Conservation (phyloP, 345 rosid species). For the Gynandropsis gynandra region DNA sequence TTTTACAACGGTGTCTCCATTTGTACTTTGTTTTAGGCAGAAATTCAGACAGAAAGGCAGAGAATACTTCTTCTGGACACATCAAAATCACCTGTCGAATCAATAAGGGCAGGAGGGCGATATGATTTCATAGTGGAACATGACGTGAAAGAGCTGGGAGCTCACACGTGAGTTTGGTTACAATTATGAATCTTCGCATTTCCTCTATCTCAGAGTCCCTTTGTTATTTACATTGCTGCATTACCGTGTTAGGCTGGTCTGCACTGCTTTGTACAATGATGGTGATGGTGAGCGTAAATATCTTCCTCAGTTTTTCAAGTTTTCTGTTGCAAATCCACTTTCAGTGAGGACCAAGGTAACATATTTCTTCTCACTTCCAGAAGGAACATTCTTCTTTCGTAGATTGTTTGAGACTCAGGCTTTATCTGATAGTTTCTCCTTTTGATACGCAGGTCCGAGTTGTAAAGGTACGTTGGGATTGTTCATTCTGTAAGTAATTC, state of each 20-base stretch:
- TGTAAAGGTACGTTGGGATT: slow-evolving; percentile 55
- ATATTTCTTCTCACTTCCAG: neutral
- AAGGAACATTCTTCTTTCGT: neutral
- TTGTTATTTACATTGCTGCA: neutral
- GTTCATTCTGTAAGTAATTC: slow-evolving; percentile 4
- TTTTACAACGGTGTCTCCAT: slow-evolving; percentile 1
- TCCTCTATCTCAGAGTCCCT: neutral
- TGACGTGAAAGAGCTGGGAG: slow-evolving; percentile 97
- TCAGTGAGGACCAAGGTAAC: slow-evolving; percentile 88
- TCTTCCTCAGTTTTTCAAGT: slow-evolving; percentile 96
- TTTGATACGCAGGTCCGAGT: slow-evolving; percentile 68
- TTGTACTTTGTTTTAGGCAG: slow-evolving; percentile 52
- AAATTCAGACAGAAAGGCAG: slow-evolving; percentile 92
- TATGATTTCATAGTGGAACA: slow-evolving; percentile 96
- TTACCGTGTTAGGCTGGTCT: slow-evolving; percentile 54
- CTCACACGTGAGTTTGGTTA: slow-evolving; percentile 63
- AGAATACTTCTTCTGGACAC: slow-evolving; percentile 82
- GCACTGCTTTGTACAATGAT: slow-evolving; percentile 82
- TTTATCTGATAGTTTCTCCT: slow-evolving; percentile 14
- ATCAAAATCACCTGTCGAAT: slow-evolving; percentile 79
- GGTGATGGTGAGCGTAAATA: slow-evolving; percentile 86
- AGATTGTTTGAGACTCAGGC: neutral
- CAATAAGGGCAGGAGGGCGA: slow-evolving; percentile 77
- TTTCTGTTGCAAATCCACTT: slow-evolving; percentile 81
- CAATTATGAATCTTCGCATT: neutral